These are phyloP conservation scores for Aspergillus cristatus DNA, from an alignment of 495 filamentous ascomycete species.

Conservation along the genomic window DNA sequence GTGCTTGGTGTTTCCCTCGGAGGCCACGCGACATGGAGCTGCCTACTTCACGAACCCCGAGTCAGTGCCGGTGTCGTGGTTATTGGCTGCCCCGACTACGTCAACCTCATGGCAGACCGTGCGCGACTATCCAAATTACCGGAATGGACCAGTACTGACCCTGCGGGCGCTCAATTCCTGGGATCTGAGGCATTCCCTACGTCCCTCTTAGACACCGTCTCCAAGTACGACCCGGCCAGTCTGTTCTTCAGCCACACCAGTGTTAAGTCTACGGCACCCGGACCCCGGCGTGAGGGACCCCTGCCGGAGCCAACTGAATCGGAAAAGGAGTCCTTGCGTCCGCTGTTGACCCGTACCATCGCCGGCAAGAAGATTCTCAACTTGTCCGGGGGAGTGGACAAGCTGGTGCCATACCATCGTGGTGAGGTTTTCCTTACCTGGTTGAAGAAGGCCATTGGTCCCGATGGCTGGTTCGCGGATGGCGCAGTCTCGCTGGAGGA, in stretches of 20 bases:
- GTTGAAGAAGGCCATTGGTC: conserved; percentile 51
- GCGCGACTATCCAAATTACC: conserved; percentile 62
- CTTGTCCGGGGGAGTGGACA: conserved; percentile 68
- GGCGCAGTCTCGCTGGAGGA: conserved; percentile 57
- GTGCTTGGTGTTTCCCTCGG: conserved; percentile 78
- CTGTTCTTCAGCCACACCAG: conserved; percentile 49
- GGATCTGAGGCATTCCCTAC: conserved; percentile 68
- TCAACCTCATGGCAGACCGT: conserved; percentile 67
- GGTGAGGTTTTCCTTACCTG: conserved; percentile 60
- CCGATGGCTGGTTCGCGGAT: conserved; percentile 48
- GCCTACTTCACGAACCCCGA: conserved; percentile 66
- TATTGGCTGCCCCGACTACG: conserved; percentile 86
- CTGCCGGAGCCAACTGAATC: conserved; percentile 37
- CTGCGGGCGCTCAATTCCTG: conserved; percentile 55
- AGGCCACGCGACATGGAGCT: conserved; percentile 81
- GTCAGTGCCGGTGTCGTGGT: conserved; percentile 67
- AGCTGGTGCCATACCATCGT: conserved; percentile 71
- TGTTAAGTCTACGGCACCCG: conserved; percentile 12
- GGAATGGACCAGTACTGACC: conserved; percentile 45
- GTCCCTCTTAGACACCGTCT: conserved; percentile 52
- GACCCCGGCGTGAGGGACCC: conserved; percentile 21
- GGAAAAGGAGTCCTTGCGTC: conserved; percentile 32
- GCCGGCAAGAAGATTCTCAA: conserved; percentile 69
- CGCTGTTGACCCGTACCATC: conserved; percentile 40
- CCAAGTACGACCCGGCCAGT: conserved; percentile 59